Percentiles rank a stretch among this genome's conserved stretches.
phyloP scores from a whole-genome alignment of 441 rosid genomes.

The Macaranga tanarius region DNA sequence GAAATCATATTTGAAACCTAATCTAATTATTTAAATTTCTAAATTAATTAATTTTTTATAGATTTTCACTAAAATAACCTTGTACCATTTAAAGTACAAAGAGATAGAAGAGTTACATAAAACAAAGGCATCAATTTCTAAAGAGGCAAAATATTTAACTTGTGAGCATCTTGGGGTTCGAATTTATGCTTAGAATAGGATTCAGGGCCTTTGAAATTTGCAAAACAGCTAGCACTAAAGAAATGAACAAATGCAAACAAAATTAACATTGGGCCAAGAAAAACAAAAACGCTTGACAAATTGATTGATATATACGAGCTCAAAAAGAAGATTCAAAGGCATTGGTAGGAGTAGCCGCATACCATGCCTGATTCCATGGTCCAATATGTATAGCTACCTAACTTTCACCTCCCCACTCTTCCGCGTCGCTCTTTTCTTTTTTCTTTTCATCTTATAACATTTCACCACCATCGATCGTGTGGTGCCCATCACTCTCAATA shows the following conservation, averaged over 20 bases:
- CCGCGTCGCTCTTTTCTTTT: slow-evolving; percentile 30
- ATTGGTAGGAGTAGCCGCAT: not conserved
- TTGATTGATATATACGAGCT: not conserved
- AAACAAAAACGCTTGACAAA: not conserved
- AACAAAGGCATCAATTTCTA: too few relatives aligned
- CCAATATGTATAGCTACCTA: not conserved
- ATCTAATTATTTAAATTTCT: too few relatives aligned
- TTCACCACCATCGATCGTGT: not conserved
- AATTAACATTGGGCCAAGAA: not conserved
- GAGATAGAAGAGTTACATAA: too few relatives aligned
- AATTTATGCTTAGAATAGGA: not conserved
- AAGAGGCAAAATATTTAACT: not conserved
- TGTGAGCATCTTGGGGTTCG: not conserved
- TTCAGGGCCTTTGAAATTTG: not conserved
- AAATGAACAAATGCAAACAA: not conserved
- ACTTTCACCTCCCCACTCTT: slow-evolving; percentile 29
- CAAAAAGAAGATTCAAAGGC: not conserved
- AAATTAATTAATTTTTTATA: too few relatives aligned
- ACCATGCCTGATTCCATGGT: not conserved
- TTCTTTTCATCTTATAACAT: not conserved
- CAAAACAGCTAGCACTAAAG: not conserved
- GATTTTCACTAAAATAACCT: too few relatives aligned
- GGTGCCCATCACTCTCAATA: slow-evolving; percentile 30
- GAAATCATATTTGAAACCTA: too few relatives aligned
- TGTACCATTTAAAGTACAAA: too few relatives aligned